A percentile compares a stretch with the other conserved stretches of the same genome.
phyloP scores from a whole-genome alignment of 1,284 basidiomycete genomes.

The Cutaneotrichosporon cyanovorans region DNA sequence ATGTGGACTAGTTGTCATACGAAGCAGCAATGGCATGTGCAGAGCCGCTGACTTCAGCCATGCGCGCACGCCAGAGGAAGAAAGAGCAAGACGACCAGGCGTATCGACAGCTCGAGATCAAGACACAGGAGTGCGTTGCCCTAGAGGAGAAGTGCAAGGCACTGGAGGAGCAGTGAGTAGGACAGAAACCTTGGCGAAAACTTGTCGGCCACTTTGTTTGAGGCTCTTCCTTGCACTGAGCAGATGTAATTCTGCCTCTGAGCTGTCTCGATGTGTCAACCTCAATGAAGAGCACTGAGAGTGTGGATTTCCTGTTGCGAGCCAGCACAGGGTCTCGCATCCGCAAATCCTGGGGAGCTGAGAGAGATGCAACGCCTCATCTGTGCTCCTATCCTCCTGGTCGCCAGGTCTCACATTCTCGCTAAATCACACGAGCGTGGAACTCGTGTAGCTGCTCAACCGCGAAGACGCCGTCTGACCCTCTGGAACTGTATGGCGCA shows the following conservation, averaged over 20 bases:
- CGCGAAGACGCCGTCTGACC: too few relatives aligned
- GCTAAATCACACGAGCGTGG: too few relatives aligned
- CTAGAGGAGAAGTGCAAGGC: background rate
- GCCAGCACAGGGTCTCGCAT: too few relatives aligned
- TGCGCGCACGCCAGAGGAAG: background rate
- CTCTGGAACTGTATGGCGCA: too few relatives aligned
- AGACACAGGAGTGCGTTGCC: background rate
- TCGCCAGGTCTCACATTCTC: too few relatives aligned
- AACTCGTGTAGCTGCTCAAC: too few relatives aligned
- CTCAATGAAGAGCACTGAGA: background rate
- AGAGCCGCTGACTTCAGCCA: conserved; percentile 2
- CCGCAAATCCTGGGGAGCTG: too few relatives aligned
- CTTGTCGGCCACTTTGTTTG: background rate
- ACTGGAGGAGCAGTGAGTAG: conserved; percentile 5
- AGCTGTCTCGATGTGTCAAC: background rate
- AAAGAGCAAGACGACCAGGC: conserved; percentile 1
- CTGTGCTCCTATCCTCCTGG: too few relatives aligned
- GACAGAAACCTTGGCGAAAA: background rate
- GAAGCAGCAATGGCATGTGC: background rate
- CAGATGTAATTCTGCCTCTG: background rate
- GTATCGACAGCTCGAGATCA: background rate
- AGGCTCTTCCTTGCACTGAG: background rate
- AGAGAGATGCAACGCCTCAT: too few relatives aligned
- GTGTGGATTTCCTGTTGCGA: too few relatives aligned
- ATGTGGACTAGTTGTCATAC: background rate